These are phyloP conservation scores for Puya raimondii DNA, from an alignment of 176 grass and related monocot species.

Conservation along the genomic window DNA sequence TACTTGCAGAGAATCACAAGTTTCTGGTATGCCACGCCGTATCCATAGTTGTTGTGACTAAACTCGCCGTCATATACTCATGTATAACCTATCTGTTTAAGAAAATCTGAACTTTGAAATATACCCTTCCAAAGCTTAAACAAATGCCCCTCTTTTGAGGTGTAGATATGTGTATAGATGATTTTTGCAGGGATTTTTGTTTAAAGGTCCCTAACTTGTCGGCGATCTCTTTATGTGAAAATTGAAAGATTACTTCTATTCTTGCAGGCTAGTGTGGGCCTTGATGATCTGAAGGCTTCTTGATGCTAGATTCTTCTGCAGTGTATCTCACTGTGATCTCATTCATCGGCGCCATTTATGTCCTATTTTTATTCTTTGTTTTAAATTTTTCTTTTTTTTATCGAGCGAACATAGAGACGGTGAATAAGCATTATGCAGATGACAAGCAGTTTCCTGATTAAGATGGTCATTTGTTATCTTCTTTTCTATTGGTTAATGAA, in stretches of 20 bases:
- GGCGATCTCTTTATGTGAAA: background rate
- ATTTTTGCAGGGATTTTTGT: background rate
- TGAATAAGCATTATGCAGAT: background rate
- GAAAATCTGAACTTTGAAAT: too few relatives aligned
- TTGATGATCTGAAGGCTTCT: conserved; percentile 70
- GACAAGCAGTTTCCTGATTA: background rate
- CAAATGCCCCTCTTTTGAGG: background rate
- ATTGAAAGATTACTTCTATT: conserved; percentile 2
- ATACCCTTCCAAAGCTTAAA: too few relatives aligned
- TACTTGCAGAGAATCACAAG: conserved; percentile 66
- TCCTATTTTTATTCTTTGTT: background rate
- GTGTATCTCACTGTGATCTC: background rate
- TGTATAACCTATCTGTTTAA: background rate
- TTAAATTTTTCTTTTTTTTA: background rate
- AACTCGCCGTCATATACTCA: background rate
- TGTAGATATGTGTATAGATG: background rate
- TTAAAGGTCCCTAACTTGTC: background rate
- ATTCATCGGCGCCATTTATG: background rate
- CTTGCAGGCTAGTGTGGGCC: conserved; percentile 49
- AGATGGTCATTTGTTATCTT: background rate
- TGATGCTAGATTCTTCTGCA: conserved; percentile 15
- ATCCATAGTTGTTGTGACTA: background rate
- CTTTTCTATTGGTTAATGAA: conserved; percentile 1
- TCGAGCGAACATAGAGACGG: background rate
- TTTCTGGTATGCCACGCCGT: conserved; percentile 45